Evolutionary conservation across 1,139 yeast genomes (phyloP).

Genomic region (Saccharomyces hybrid): DNA sequence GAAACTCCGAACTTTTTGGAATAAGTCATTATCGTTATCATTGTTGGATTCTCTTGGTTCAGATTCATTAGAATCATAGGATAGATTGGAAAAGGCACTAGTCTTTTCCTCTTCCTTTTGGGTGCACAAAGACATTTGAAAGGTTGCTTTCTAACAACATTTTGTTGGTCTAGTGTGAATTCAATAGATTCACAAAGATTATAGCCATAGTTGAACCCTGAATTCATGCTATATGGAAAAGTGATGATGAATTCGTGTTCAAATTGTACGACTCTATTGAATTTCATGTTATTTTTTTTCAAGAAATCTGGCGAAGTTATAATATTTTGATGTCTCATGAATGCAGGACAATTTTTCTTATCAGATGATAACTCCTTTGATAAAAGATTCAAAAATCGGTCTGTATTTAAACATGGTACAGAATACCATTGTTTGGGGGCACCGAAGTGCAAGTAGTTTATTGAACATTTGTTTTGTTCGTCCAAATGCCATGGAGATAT

Average conservation of each 20-base stretch:
- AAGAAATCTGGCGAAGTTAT: constrained; percentile 61
- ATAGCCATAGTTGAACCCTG: constrained; percentile 78
- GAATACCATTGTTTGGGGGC: constrained; percentile 90
- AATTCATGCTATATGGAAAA: constrained; percentile 77
- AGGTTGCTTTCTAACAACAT: constrained; percentile 53
- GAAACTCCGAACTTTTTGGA: constrained; percentile 14
- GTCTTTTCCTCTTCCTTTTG: constrained; percentile 74
- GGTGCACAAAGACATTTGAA: constrained; percentile 61
- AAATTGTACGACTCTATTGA: constrained; percentile 57
- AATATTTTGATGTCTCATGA: neutral
- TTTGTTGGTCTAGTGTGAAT: constrained; percentile 76
- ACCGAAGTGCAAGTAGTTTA: constrained; percentile 76
- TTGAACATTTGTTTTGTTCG: constrained; percentile 76
- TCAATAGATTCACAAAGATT: constrained; percentile 79
- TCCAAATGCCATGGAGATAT: constrained; percentile 85
- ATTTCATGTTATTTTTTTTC: constrained; percentile 47
- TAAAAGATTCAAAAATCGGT: constrained; percentile 30
- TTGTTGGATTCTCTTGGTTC: neutral
- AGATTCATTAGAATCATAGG: neutral
- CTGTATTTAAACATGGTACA: constrained; percentile 38
- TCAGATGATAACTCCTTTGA: neutral
- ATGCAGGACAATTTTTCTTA: neutral
- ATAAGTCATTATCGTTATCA: constrained; percentile 8
- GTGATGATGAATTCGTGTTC: constrained; percentile 72
- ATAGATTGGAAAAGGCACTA: constrained; percentile 7